Base-by-base conservation (phyloP, 1,284 basidiomycete species). In the Leccinum angustisporum region DNA sequence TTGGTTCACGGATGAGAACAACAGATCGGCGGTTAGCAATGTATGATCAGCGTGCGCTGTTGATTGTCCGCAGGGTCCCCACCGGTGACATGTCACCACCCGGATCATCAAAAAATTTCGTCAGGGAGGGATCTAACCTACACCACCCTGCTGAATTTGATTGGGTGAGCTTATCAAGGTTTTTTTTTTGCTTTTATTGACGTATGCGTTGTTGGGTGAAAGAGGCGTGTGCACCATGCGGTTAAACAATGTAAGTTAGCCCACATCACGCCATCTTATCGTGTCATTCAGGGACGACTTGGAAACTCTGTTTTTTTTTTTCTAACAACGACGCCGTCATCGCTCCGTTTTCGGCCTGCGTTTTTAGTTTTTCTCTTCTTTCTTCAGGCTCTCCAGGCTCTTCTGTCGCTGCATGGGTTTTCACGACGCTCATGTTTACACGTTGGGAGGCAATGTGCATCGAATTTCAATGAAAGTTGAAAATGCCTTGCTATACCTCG, bases 161-260 rank as follows among this genome's bases (percentile, higher is more conserved):
- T 67, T 18, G 11, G 30, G 13, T 43, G 21, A 43, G 51, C 34
- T 48, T 33, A 62, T 51, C 57, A 36, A 52, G 18, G 2, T 25
- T 25, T 51, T 51, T 61, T 27, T 25, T 18, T 46, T 10, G n/a
- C n/a, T 46, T 18, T 46, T 16, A 48, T 34, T 57, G 57, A 55
- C 25, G 34, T n/a, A 25, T 52, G 18, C 6, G 31, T 21, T 9
- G 25, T 46, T 21, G 36, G 43, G 64, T 46, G 50, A 34, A 48
- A 38, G 27, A 59, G 64, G 68, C n/a, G 40, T 57, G 66, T 14
- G 40, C n/a, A n/a, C n/a, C n/a, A n/a, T n/a, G n/a, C 43, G 66
- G 56, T 40, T 16, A 34, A 31, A 54, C 40, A 30, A 30, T 27
- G 27, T 51, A 30, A 48, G 46, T 48, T 48, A 53, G 18, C 36